phyloP scores from a whole-genome alignment of 805 yeast species.

The Teunomyces tritomae region DNA sequence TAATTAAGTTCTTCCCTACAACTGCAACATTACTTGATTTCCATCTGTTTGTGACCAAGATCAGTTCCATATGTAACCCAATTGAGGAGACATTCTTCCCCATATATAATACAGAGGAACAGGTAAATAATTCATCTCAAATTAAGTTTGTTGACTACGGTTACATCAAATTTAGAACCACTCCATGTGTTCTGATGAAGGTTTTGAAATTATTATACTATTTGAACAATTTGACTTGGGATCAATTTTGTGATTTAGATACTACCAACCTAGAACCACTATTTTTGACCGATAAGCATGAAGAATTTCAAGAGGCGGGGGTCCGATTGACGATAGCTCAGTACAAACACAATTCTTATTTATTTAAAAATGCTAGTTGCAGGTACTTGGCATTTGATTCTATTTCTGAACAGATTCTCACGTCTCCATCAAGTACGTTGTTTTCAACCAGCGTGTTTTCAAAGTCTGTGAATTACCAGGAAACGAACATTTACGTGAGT shows the following conservation, averaged over 20 bases:
- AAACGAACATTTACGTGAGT: slow-evolving; percentile 71
- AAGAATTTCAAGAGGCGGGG: slow-evolving; percentile 1
- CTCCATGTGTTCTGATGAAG: slow-evolving; percentile 36
- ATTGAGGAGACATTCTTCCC: slow-evolving; percentile 58
- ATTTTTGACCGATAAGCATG: slow-evolving; percentile 1
- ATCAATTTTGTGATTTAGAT: slow-evolving; percentile 32
- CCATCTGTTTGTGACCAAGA: slow-evolving; percentile 39
- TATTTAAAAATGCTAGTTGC: slow-evolving; percentile 11
- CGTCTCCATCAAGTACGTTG: slow-evolving; percentile 4
- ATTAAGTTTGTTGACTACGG: slow-evolving; percentile 35
- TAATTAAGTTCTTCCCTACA: slow-evolving; percentile 53
- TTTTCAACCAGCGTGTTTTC: slow-evolving; percentile 12
- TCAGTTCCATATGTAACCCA: slow-evolving; percentile 42
- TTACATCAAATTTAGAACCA: slow-evolving; percentile 46
- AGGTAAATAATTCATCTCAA: background rate
- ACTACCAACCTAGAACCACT: slow-evolving; percentile 7
- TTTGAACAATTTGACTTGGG: slow-evolving; percentile 47
- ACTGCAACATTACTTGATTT: slow-evolving; percentile 10
- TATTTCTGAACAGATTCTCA: background rate
- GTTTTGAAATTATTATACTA: slow-evolving; percentile 48
- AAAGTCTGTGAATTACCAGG: slow-evolving; percentile 45
- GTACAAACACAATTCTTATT: slow-evolving; percentile 33
- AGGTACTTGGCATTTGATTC: background rate
- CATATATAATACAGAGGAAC: slow-evolving; percentile 24
- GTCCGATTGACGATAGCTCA: slow-evolving; percentile 33